phyloP scores from a whole-genome alignment of 352 stramenopile genomes.

The Elongisporangium anandrum region DNA sequence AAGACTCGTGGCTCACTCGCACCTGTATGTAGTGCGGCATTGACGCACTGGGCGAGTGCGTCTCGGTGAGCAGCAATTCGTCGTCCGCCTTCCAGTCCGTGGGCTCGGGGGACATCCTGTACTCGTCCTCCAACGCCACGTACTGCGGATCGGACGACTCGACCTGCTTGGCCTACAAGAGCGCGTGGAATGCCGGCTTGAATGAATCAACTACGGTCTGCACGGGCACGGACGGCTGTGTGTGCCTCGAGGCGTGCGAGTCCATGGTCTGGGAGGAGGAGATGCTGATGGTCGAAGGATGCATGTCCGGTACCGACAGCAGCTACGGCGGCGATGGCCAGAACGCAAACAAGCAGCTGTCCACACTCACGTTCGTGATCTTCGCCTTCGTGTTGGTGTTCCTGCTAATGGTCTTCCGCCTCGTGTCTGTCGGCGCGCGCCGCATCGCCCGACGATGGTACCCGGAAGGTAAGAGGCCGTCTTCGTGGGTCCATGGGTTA shows the following conservation, averaged over 20 bases:
- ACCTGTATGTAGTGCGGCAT: conserved; percentile 23
- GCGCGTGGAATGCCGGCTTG: conserved; percentile 20
- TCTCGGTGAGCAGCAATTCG: conserved; percentile 5
- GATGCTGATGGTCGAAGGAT: conserved; percentile 9
- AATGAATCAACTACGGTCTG: conserved; percentile 18
- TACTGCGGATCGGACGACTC: conserved; percentile 36
- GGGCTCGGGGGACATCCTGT: not conserved
- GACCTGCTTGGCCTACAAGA: conserved; percentile 21
- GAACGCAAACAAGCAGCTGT: conserved; percentile 1
- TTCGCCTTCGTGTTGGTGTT: not conserved
- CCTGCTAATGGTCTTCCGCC: not conserved
- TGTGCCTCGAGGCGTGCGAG: conserved; percentile 37
- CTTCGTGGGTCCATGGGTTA: too few relatives aligned
- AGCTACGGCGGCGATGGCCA: conserved; percentile 1
- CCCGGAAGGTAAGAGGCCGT: not conserved
- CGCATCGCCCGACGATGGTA: not conserved
- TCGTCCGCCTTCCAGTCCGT: not conserved
- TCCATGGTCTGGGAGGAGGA: conserved; percentile 15
- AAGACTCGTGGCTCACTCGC: not conserved
- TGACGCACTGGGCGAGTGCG: conserved; percentile 25
- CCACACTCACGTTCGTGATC: conserved; percentile 18
- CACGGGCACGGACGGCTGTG: conserved; percentile 28
- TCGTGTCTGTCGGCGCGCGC: not conserved
- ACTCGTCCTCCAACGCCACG: conserved; percentile 23
- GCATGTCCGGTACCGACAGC: conserved; percentile 14